Conservation (phyloP, 164 flowering plant genomes). For the Aristolochia californica region DNA sequence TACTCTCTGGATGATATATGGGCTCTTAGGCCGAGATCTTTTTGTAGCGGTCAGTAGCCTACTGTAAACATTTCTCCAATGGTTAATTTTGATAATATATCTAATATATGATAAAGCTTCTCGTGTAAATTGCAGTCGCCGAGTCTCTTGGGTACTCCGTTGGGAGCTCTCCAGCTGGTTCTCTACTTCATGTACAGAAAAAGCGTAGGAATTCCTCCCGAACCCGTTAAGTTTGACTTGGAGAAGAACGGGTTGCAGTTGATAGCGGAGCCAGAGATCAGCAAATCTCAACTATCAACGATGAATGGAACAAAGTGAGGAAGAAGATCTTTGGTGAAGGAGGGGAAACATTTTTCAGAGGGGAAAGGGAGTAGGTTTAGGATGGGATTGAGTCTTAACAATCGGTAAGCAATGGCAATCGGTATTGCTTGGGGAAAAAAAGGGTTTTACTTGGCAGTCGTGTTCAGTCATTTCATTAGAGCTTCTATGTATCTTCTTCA, state of each 20-base stretch:
- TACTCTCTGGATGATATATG: slow-evolving; percentile 15
- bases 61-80: too few species aligned
- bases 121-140: slow-evolving; percentile 33
- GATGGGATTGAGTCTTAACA: too few species aligned
- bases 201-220: slow-evolving; percentile 15
- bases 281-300: not conserved
- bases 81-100: too few species aligned
- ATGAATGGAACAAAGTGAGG: too few species aligned
- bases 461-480: too few species aligned
- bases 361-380: too few species aligned
- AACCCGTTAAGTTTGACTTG: slow-evolving; percentile 11
- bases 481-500: too few species aligned
- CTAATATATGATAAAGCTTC: not conserved
- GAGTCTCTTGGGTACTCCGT: slow-evolving; percentile 36
- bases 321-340: too few species aligned
- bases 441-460: too few species aligned
- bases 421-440: too few species aligned
- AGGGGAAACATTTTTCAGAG: too few species aligned
- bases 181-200: slow-evolving; percentile 43
- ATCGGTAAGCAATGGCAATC: too few species aligned
- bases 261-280: not conserved
- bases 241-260: not conserved
- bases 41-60: slow-evolving; percentile 12
- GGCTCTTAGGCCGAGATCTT: slow-evolving; percentile 12
- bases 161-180: slow-evolving; percentile 42